Percentiles rank a stretch among this genome's conserved stretches.
phyloP scores from a whole-genome alignment of 2,329 filamentous ascomycete species.

The Cadophora sp. region DNA sequence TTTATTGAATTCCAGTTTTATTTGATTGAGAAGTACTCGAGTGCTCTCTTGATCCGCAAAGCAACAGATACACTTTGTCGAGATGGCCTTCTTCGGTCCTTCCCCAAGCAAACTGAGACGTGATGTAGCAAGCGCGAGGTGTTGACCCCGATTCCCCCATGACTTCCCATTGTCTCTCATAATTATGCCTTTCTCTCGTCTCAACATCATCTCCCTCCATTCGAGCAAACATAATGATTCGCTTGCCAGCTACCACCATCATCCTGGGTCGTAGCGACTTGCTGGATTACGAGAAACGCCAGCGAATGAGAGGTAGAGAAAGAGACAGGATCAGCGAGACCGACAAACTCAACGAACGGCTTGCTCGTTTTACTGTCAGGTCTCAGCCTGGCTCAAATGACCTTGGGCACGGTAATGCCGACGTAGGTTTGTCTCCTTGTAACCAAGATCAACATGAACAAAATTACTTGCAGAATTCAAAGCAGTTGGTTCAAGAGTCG shows the following conservation, averaged over 20 bases:
- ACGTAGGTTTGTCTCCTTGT: not conserved
- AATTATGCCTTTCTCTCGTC: not conserved
- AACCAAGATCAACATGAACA: not conserved
- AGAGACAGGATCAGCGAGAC: slow-evolving; percentile 10
- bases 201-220: not conserved
- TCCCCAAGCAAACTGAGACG: not conserved
- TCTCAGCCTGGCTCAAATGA: not conserved
- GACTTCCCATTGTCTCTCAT: not conserved
- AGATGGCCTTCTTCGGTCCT: not conserved
- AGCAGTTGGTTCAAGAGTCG: not conserved
- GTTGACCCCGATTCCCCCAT: not conserved
- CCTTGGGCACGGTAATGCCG: not conserved
- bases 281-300: slow-evolving; percentile 38
- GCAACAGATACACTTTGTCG: not conserved
- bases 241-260: slow-evolving; percentile 38
- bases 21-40: no score
- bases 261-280: slow-evolving; percentile 38
- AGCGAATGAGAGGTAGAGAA: slow-evolving; percentile 21
- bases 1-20: no score
- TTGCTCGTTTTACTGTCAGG: slow-evolving; percentile 21
- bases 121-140: not conserved
- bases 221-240: slow-evolving; percentile 38
- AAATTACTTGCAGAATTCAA: not conserved
- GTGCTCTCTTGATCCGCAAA: not conserved
- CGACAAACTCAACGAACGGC: slow-evolving; percentile 14